Conservation (phyloP, 129 eudicot genomes). For the Erigeron canadensis region DNA sequence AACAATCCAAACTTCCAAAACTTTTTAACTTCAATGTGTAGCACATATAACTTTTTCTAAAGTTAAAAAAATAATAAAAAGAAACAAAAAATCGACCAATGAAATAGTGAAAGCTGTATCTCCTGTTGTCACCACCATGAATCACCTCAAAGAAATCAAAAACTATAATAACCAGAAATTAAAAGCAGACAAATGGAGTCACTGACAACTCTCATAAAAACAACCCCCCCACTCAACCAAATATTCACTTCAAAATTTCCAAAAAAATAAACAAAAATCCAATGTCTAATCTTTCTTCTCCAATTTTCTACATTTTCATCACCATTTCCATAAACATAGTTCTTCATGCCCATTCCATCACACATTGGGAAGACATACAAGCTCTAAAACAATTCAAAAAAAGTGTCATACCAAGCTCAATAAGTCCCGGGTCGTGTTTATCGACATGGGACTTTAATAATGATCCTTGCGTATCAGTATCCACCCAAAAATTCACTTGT, state of each 20-base stretch:
- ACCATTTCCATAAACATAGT: background rate
- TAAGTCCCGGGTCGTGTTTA: conserved; percentile 66
- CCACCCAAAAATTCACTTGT: conserved; percentile 64
- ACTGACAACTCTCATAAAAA: conserved; percentile 26
- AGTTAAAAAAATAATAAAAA: background rate
- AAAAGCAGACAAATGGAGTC: conserved; percentile 34
- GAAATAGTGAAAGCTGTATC: conserved; percentile 1
- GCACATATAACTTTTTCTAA: background rate
- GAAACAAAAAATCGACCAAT: conserved; percentile 1
- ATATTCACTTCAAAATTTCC: background rate
- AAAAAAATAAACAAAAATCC: too few species aligned
- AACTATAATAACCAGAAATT: conserved; percentile 4
- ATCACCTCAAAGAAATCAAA: conserved; percentile 22
- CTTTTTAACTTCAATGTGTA: too few species aligned
- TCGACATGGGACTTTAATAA: conserved; percentile 80
- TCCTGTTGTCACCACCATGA: conserved; percentile 2
- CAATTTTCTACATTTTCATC: background rate
- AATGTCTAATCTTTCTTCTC: conserved; percentile 15
- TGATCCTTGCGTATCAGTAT: conserved; percentile 84
- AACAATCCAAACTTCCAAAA: too few species aligned
- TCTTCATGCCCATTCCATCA: conserved; percentile 40
- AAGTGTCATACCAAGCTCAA: conserved; percentile 44
- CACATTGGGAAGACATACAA: conserved; percentile 64
- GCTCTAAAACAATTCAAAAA: conserved; percentile 54
- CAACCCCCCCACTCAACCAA: background rate